phyloP scores from a whole-genome alignment of 768 basidiomycete species.

The Termitomyces sp. region DNA sequence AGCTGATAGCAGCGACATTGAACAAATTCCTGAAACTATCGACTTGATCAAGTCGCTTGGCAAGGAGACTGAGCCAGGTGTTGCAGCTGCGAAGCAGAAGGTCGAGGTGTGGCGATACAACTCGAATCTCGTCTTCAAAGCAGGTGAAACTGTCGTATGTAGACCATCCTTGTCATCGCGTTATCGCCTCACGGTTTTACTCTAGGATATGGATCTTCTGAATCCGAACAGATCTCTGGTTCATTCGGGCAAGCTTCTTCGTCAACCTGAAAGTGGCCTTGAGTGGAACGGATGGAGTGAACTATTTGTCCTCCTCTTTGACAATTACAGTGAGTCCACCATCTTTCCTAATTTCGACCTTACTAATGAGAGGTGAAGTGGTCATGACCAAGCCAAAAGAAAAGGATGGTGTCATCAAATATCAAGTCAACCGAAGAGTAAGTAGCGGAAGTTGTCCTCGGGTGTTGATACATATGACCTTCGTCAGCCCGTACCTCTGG shows the following conservation, averaged over 20 bases:
- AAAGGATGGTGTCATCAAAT: constrained; percentile 70
- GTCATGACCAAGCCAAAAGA: constrained; percentile 87
- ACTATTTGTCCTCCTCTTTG: constrained; percentile 86
- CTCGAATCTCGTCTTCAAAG: constrained; percentile 74
- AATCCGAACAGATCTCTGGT: constrained; percentile 82
- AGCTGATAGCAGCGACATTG: constrained; percentile 72
- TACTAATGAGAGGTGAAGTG: constrained; percentile 44
- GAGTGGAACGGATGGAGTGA: constrained; percentile 91
- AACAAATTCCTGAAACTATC: constrained; percentile 80
- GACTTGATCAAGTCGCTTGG: constrained; percentile 85
- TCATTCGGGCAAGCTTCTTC: constrained; percentile 75
- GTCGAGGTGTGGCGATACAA: constrained; percentile 89
- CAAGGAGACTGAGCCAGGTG: constrained; percentile 85
- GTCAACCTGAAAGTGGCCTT: constrained; percentile 86
- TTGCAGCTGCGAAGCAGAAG: constrained; percentile 80
- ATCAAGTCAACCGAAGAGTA: constrained; percentile 78
- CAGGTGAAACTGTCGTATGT: constrained; percentile 64
- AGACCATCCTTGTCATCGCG: background rate
- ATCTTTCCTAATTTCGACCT: background rate
- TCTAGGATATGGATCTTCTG: constrained; percentile 83
- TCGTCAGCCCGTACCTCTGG: constrained; percentile 84
- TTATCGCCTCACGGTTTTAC: background rate
- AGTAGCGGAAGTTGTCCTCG: constrained; percentile 19
- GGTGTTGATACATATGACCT: constrained; percentile 5
- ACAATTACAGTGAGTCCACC: constrained; percentile 76